A percentile compares a stretch with the other conserved stretches of the same genome.
Evolutionary conservation across 768 basidiomycete genomes (phyloP).

Genomic region (Nevesoporus exiguus): DNA sequence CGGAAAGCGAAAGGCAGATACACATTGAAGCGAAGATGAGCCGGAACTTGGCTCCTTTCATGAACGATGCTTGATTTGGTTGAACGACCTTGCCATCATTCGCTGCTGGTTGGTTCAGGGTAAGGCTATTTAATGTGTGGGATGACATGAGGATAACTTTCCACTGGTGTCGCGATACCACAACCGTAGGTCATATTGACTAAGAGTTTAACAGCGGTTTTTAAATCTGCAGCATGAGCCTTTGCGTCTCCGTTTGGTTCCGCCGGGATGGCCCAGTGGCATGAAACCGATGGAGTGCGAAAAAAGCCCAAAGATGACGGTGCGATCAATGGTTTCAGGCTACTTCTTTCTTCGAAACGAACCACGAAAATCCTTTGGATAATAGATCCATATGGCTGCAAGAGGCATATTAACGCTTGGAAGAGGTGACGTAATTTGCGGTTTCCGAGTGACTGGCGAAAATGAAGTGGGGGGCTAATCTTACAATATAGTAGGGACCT

Average conservation of each 20-base stretch:
- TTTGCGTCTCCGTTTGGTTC: neutral
- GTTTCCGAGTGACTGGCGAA: too few species aligned
- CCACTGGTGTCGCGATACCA: neutral
- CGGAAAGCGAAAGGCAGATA: conserved; percentile 13
- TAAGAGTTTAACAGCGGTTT: neutral
- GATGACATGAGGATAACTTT: neutral
- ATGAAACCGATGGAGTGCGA: neutral
- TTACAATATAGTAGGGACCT: too few species aligned
- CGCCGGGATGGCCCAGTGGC: neutral
- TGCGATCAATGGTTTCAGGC: too few species aligned
- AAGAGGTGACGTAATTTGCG: too few species aligned
- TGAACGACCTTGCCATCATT: neutral
- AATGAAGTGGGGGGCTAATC: too few species aligned
- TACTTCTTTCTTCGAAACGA: too few species aligned
- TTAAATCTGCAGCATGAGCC: neutral
- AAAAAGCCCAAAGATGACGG: too few species aligned
- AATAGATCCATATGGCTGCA: too few species aligned
- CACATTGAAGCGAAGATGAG: conserved; percentile 31
- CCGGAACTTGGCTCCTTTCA: neutral
- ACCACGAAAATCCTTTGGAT: too few species aligned
- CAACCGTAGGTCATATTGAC: neutral
- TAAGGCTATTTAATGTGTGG: neutral
- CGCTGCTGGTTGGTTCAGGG: neutral
- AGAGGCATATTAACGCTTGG: too few species aligned
- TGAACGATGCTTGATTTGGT: neutral